Evolutionary conservation across 306 rosid species (phyloP), one percentile per base, ranked within the genome.

Genomic region (Acacia acuminata): DNA sequence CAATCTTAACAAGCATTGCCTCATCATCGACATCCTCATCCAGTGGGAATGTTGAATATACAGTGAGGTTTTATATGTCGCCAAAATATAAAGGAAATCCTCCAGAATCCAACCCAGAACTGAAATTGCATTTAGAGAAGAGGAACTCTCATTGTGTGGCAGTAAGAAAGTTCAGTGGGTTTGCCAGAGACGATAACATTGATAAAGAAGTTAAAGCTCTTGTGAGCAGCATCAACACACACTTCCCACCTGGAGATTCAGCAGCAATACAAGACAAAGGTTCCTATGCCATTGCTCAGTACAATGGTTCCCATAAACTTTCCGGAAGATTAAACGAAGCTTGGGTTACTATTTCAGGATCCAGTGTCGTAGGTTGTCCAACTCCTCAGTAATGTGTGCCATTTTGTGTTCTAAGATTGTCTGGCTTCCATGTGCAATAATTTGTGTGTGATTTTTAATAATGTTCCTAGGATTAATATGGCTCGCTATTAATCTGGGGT

Each of bases 281-380:
- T 50, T 82, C 84, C 50, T 90, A 83, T n/a, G 73, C 84, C 45
- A 84, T 93, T 80, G 98, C 98, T 17, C 94, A 90, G 77, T 94
- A 91, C 86, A 91, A 94, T 64, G 80, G 90, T 85, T 84, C 91
- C 0, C 40, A 8, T 74, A 82, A 15, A 34, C 71, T 34, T 47
- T 82, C 86, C 25, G 89, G 77, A 3, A 85, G 94, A n/a, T 79
- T 91, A 43, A 94, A 94, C 79, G 94, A 94, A 86, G 97, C 90
- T 53, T 90, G 97, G 98, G 76, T 91, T 0, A 77, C 80, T 22
- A 81, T 91, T 22, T 87, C 90, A 0, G 91, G 86, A 68, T 74
- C 77, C 5, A 58, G 48, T 56, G 79, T 76, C 9, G 85, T 85
- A 48, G 86, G 53, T 32, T 84, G 84, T 85, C 81, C 77, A 24